Base-by-base conservation (phyloP, 805 yeast genomes). In the Isabelozyma pseudorhagii region DNA sequence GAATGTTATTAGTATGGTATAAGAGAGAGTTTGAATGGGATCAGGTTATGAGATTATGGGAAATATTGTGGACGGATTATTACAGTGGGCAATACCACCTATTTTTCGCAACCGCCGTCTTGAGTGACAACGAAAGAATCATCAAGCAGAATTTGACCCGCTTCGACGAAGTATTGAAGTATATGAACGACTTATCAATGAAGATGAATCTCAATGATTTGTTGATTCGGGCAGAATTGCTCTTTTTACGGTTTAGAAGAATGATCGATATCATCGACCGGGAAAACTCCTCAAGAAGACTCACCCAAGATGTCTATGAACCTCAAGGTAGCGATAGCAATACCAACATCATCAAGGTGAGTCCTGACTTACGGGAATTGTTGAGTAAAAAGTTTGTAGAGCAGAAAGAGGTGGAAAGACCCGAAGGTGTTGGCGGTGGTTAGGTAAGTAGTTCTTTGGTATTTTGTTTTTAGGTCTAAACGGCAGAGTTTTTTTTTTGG, bases 1-100 rank as follows among this genome's bases (percentile, higher is more conserved):
- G 98, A 52, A 93, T 94, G 98, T 71, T 94, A 13, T 73, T 94
- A 39, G 97, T 94, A 2, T 92, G 97, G 97, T 94, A 81, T 64
- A 94, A 94, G 65, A 81, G 99, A 45, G 99, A 94, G 61, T 85
- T 94, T 54, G 79, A 78, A 27, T 88, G 93, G 80, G 81, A 80
- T 44, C 89, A 89, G 48, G 87, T 89, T 1, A 70, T 87, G 61
- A 73, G 80, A 28, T 74, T 93, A n/a, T 93, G 98, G 98, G 99
- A 93, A 62, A 83, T 87, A 3, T 72, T 94, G 44, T 89, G 94
- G 84, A 93, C 98, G 0, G 93, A 93, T 68, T 86, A 72, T 59
- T 84, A 89, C 60, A 81, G 93, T 0, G 84, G 94, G 5, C 97
- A 94, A 65, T 92, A 86, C 64, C 96, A 91, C 57, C 68, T 94